Evolutionary conservation across 805 yeast species (phyloP), one percentile per base, ranked within the genome.

Genomic region (Nakazawaea ernobii): DNA sequence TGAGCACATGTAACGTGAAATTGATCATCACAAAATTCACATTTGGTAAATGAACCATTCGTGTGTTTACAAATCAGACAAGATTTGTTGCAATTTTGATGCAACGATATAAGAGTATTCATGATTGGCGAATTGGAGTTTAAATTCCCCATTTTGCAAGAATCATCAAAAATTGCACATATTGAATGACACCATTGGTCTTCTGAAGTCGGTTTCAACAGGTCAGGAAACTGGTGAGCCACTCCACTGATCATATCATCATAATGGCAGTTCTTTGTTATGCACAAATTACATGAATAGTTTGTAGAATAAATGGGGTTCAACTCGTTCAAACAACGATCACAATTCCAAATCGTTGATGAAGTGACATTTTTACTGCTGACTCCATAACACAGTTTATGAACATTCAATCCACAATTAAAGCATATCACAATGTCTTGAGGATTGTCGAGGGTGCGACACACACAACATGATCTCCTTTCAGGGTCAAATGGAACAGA

Each of bases 131-230:
- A 82, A 52, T 81, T 42, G 11, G 63, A 39, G 17, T 58, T 50
- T 1, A 69, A 32, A 51, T 72, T 66, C 0, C 71, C 79, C 57
- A 73, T 78, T 28, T 61, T 63, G 5, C 74, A 59, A n/a, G 67
- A 65, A 4, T 75, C 63, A 28, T 68, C 66, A 58, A 82, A 81
- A 0, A 85, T 43, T 0, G 91, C 82, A 64, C 97, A 90, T 2
- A 77, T 51, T 2, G 84, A 66, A 67, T 90, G 97, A 32, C 82
- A 80, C 97, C 97, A 90, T 49, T 73, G 70, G 1, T 86, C 86
- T 47, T 72, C 76, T 4, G 59, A 54, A 0, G 94, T 80, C n/a
- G 88, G 71, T 56, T 86, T 85, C 55, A 88, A 60, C 29, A 81
- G 86, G 55, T 84, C 91, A 0, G 86, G 82, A 29, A 63, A 63